Conservation (phyloP, 2,329 filamentous ascomycete species). For the Clarireedia paspali region DNA sequence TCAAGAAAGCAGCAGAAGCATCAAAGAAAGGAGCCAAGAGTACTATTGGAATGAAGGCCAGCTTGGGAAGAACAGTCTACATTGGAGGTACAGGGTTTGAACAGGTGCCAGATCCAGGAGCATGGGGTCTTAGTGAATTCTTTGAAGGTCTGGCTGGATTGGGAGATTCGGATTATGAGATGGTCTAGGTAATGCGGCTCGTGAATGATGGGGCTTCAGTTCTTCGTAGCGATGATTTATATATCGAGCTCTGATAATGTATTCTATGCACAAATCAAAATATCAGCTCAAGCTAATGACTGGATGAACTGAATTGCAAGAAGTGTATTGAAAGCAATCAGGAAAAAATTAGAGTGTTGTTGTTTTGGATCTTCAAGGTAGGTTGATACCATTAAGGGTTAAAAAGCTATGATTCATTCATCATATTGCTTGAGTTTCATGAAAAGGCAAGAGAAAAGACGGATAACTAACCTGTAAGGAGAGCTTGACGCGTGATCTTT, state of each 20-base stretch:
- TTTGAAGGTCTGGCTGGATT: conserved; percentile 64
- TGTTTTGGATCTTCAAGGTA: conserved; percentile 10
- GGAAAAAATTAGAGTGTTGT: conserved; percentile 11
- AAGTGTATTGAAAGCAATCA: neutral
- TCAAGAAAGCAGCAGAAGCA: conserved; percentile 67
- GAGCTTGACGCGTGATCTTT: neutral
- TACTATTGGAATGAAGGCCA: conserved; percentile 89
- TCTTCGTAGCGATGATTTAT: no score
- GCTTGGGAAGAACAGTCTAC: conserved; percentile 76
- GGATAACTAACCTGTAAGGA: neutral
- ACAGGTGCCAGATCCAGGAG: conserved; percentile 72
- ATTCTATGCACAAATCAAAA: neutral
- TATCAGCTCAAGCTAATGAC: neutral
- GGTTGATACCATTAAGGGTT: conserved; percentile 7
- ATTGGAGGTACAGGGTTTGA: conserved; percentile 69
- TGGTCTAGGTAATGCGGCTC: conserved; percentile 16
- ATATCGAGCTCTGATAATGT: no score
- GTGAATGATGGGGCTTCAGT: no score
- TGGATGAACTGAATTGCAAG: neutral
- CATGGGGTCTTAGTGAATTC: conserved; percentile 68
- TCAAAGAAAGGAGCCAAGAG: conserved; percentile 68
- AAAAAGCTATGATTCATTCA: conserved; percentile 11
- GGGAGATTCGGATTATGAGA: conserved; percentile 28
- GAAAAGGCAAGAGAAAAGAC: neutral
- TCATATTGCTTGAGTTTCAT: neutral